Base-by-base conservation (phyloP, 2,329 filamentous ascomycete genomes). In the Venturia oleaginea region DNA sequence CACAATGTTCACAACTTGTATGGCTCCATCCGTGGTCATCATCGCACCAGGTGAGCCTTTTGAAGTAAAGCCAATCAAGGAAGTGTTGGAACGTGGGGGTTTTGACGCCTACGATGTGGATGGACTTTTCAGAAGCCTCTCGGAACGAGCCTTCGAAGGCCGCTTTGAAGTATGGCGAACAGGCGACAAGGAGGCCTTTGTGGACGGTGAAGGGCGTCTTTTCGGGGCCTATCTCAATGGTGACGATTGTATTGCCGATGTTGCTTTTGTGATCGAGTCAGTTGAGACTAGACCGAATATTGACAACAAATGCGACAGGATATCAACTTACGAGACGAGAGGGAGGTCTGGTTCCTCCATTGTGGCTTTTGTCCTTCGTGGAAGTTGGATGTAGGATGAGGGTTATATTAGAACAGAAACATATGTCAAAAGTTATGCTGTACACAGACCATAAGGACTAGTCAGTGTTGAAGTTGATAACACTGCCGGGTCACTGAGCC, bases 21-120 rank as follows among this genome's bases (percentile, higher is more conserved):
- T 7, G 3, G 8, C 4, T 7, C 4, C 17, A 11, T 19, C 6
- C 11, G 22, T 24, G 19, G 5, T 1, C 5, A 1, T 5, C 5
- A 22, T 48, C 11, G 2, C 13, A 22, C 22, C 1, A 6, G 19
- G 27, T 24, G 5, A 59, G 54, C 17, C 27, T 24, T 32, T 19
- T 32, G n/a, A 42, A 61, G 27, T 61, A 61, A 4, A 61, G 34
- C 59, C 59, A 61, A 40, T 61, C 38, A 10, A 61, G 38, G 27
- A 61, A 61, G 1, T 15, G 11, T 11, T 38, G 32, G 27, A 61
- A 61, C 7, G 42, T 30, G 2, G 4, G 17, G 11, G 32, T 17
- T 7, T 38, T 38, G 17, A 30, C 59, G 17, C 22, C 38, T n/a
- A n/a, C n/a, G 59, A 27, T 38, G 15, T 61, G 59, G 17, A 38